Base-by-base conservation (phyloP, 2,329 filamentous ascomycete genomes). In the Clarireedia monteithiana region DNA sequence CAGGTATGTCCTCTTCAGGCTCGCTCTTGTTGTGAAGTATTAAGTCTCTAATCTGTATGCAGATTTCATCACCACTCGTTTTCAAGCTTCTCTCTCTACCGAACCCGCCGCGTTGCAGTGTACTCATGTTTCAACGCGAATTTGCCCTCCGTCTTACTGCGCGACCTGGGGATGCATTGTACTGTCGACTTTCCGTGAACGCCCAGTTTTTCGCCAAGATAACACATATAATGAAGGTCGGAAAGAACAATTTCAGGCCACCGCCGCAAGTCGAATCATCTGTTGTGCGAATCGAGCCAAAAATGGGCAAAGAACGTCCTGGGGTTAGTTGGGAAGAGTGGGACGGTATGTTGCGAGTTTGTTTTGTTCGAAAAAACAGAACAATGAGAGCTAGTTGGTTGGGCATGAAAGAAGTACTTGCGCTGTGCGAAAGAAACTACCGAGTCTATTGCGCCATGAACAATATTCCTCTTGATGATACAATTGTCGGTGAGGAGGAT, bases 91-190 rank as follows among this genome's bases (percentile, higher is more conserved):
- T 97, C 51, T 82, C 88, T 27, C 84, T 92, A 61, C 84, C 83
- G 4, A 90, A 90, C 45, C 86, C 91, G 0, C 94, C 94, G 0
- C 78, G 92, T 36, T 84, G 83, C 58, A 91, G 87, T 64, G 83
- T 97, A 62, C 89, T 97, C 73, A 96, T 96, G 91, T 94, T 95
- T 67, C 92, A 97, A 75, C 84, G 91, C 68, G 92, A 97, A 74
- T 96, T 96, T 67, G 91, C 91, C 17, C 84, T 95, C 71, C 83
- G 92, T 40, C 77, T 97, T 38, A 92, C 95, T 56, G 94, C 94
- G 14, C 85, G 86, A 46, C 89, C 92, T 0, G 89, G 89, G 7
- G 91, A 96, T 68, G 82, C 90, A 53, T 82, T 97, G 7, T 97
- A 96, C 76, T 91, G 85, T 62, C 82, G 94, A n/a, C 78, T 97